Evolutionary conservation across 2,329 filamentous ascomycete species (phyloP), one percentile per base, ranked within the genome.

Genomic region (Nemania serpens): DNA sequence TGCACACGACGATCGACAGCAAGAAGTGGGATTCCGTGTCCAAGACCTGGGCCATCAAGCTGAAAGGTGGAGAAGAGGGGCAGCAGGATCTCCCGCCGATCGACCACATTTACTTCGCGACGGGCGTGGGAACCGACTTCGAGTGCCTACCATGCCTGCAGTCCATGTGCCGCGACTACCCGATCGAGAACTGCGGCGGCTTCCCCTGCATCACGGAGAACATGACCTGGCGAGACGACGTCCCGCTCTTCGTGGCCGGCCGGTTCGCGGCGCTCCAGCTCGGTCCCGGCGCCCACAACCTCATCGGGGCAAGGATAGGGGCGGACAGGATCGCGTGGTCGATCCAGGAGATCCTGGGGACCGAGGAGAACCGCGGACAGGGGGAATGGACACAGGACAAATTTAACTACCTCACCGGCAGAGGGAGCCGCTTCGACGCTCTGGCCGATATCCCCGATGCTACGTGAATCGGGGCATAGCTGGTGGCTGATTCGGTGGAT

Each of bases 161-260:
- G 58, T 82, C 77, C 0, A 83, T 94, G 70, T 74, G 84, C 9
- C 64, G 76, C 2, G 80, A 85, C 17, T 79, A 88, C 62, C 89
- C 89, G 0, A 81, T 94, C 36, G 75, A 85, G 15, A 82, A 79
- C 0, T 80, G 85, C 22, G 85, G 86, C 3, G 91, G 91, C 0
- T 77, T 93, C 18, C 91, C 91, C 0, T 91, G 88, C 65, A 74
- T 94, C 53, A 93, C 84, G 2, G 85, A 93, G 43, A 90, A 94
- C 68, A 77, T 94, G 62, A 89, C 88, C 82, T 94, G 90, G 91
- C 80, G 80, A 39, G 79, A 87, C 0, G 85, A 85, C n/a, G 83
- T 94, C 0, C 91, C 91, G 1, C 74, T 93, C 1, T 93, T 92
- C 69, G 75, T 91, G 59, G 87, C 88, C 0, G 91, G 89, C 1